These are phyloP conservation scores for Hanseniaspora uvarum DNA, from an alignment of 1,139 yeast species.

Conservation along the genomic window DNA sequence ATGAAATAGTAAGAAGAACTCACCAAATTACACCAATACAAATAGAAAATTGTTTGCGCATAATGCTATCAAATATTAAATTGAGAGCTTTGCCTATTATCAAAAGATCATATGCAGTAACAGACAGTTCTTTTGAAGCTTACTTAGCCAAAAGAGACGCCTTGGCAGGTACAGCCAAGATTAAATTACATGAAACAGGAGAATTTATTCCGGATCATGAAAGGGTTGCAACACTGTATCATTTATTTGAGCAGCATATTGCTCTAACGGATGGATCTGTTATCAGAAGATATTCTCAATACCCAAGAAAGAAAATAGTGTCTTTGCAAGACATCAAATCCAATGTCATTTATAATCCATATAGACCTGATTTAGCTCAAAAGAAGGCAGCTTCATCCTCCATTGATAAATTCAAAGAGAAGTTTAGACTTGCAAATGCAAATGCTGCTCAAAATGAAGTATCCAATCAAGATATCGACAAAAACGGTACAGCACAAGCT, in stretches of 20 bases:
- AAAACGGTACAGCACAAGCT: slow-evolving; percentile 20
- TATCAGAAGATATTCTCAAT: slow-evolving; percentile 68
- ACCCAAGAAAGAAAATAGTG: slow-evolving; percentile 77
- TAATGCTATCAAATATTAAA: neutral
- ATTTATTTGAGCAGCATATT: slow-evolving; percentile 76
- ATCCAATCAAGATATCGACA: too few species aligned
- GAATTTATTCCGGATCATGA: slow-evolving; percentile 40
- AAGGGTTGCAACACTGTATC: slow-evolving; percentile 85
- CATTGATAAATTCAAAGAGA: slow-evolving; percentile 73
- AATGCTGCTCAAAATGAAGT: slow-evolving; percentile 18
- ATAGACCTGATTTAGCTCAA: slow-evolving; percentile 63
- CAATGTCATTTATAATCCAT: slow-evolving; percentile 77
- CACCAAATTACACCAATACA: neutral
- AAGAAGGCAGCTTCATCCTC: slow-evolving; percentile 78
- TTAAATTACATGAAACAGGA: neutral
- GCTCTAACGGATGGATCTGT: slow-evolving; percentile 93
- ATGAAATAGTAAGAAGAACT: too few species aligned
- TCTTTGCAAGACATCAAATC: slow-evolving; percentile 84
- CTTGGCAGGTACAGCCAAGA: slow-evolving; percentile 5
- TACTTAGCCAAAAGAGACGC: slow-evolving; percentile 13
- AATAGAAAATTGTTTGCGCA: neutral
- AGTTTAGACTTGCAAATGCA: slow-evolving; percentile 26
- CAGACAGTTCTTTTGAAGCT: slow-evolving; percentile 10
- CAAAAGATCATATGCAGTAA: neutral
- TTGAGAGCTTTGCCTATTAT: neutral